These are phyloP conservation scores for Polytrichum formosum DNA, from an alignment of 225 moss, liverwort and hornwort species.

Conservation along the genomic window DNA sequence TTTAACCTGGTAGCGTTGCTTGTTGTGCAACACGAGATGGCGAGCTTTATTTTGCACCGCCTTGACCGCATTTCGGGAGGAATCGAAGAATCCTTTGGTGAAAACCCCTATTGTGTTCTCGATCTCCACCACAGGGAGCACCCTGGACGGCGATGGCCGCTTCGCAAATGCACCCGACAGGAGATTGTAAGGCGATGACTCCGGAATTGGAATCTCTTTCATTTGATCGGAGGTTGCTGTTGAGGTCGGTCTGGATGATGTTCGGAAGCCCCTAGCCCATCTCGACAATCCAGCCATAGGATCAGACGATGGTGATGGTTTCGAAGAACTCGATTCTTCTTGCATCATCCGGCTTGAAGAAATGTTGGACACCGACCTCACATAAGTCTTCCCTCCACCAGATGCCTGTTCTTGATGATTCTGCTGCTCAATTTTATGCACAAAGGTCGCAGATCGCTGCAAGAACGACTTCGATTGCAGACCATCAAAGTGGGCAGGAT, in stretches of 20 bases:
- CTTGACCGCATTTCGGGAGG: conserved; percentile 87
- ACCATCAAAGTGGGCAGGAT: neutral
- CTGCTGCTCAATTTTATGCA: neutral
- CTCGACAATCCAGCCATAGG: conserved; percentile 19
- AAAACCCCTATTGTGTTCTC: conserved; percentile 61
- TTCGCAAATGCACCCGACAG: conserved; percentile 44
- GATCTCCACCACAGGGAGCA: conserved; percentile 64
- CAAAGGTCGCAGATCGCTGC: conserved; percentile 15
- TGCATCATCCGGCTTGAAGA: neutral
- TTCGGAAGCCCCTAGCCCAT: conserved; percentile 33
- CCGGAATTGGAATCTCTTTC: conserved; percentile 18
- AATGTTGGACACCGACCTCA: conserved; percentile 7
- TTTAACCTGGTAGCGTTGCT: conserved; percentile 74
- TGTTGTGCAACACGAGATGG: conserved; percentile 76
- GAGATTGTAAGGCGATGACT: conserved; percentile 47
- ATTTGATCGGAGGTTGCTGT: neutral
- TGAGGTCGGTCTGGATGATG: neutral
- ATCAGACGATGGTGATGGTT: no score
- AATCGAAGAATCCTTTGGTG: conserved; percentile 71
- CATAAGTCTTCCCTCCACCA: conserved; percentile 8
- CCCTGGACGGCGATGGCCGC: conserved; percentile 39
- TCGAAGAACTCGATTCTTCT: no score
- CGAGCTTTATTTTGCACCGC: conserved; percentile 87
- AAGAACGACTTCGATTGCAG: conserved; percentile 8
- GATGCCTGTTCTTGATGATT: neutral